Evolutionary conservation across 139 green algal genomes (phyloP).

Genomic region (Mesostigma viride): DNA sequence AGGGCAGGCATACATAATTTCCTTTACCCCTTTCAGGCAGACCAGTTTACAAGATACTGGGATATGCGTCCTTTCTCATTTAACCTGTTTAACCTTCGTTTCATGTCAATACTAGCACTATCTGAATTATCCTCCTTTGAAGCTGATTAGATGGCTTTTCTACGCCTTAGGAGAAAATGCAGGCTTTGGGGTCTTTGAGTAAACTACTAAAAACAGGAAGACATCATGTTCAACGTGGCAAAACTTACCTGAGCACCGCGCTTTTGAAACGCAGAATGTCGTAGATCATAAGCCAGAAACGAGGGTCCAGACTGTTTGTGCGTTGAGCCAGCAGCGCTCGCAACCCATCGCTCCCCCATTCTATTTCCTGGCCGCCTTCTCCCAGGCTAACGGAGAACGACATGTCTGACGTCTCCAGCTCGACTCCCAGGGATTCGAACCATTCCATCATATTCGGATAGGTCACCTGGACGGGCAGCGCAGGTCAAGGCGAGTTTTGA

Average conservation of each 20-base stretch:
- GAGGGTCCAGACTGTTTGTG: conserved; percentile 49
- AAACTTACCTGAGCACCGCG: conserved; percentile 6
- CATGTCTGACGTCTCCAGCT: conserved; percentile 81
- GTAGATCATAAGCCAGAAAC: conserved; percentile 71
- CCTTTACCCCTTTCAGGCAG: no score
- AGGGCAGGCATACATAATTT: no score
- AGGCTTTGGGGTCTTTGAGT: no score
- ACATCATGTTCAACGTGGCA: no score
- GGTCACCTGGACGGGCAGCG: conserved; percentile 55
- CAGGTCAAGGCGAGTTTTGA: background rate
- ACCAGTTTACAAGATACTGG: no score
- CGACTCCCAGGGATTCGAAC: conserved; percentile 75
- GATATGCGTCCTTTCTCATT: no score
- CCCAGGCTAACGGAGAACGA: conserved; percentile 65
- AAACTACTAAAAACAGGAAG: no score
- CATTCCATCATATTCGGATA: conserved; percentile 87
- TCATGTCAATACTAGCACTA: no score
- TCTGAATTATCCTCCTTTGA: no score
- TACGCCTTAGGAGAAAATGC: no score
- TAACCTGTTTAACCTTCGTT: no score
- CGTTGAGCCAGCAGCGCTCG: conserved; percentile 72
- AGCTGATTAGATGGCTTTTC: no score
- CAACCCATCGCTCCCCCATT: conserved; percentile 77
- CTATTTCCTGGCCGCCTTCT: conserved; percentile 31
- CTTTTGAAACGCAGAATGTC: conserved; percentile 77